Percentiles rank a stretch among this genome's conserved stretches.
Evolutionary conservation across 495 filamentous ascomycete species (phyloP).

Genomic region (Trichocladium uniseriatum): DNA sequence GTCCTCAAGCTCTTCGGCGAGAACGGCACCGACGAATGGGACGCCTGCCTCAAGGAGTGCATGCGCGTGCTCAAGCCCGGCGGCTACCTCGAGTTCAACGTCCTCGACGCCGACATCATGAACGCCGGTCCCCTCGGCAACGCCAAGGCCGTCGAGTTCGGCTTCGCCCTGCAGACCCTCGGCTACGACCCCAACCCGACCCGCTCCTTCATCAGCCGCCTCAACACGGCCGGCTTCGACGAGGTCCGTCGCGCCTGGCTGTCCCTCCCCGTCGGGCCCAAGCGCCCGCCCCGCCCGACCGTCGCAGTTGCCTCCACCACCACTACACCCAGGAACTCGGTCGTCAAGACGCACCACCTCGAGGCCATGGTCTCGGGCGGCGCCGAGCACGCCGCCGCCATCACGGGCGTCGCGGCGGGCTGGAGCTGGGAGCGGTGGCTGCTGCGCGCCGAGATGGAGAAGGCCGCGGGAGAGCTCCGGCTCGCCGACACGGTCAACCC

Average conservation of each 20-base stretch:
- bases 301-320: constrained; percentile 23
- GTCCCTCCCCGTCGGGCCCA: constrained; percentile 75
- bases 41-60: constrained; percentile 74
- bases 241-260: constrained; percentile 81
- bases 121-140: constrained; percentile 67
- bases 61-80: constrained; percentile 86
- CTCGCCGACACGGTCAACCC: constrained; percentile 41
- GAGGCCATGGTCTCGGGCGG: constrained; percentile 61
- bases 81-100: constrained; percentile 80
- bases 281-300: constrained; percentile 31
- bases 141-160: constrained; percentile 81
- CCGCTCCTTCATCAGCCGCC: constrained; percentile 61
- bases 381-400: constrained; percentile 59
- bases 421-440: constrained; percentile 98
- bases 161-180: constrained; percentile 72
- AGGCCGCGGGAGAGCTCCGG: constrained; percentile 55
- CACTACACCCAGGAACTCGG: background rate
- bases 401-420: constrained; percentile 73
- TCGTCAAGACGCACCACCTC: constrained; percentile 43
- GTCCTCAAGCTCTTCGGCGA: constrained; percentile 61
- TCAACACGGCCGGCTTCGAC: constrained; percentile 65
- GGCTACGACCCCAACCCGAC: constrained; percentile 84
- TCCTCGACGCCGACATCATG: constrained; percentile 82
- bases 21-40: constrained; percentile 70
- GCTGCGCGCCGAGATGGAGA: constrained; percentile 74